These are phyloP conservation scores for Phalaenopsis equestris DNA, from an alignment of 106 monocot species.

Conservation along the genomic window DNA sequence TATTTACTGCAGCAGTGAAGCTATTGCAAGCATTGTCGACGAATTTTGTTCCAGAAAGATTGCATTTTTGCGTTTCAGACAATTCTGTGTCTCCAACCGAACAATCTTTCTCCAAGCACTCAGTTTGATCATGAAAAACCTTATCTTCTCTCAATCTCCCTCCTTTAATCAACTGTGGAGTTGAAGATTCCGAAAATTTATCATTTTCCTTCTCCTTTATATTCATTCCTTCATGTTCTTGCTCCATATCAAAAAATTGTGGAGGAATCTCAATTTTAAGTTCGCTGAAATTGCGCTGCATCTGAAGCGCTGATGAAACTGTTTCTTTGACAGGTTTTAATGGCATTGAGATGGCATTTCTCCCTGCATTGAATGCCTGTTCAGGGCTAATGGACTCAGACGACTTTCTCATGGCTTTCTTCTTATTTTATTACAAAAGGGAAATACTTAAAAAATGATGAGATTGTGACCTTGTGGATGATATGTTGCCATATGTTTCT, in stretches of 20 bases:
- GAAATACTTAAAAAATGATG: not conserved
- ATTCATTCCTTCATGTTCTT: not conserved
- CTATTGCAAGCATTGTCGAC: constrained; percentile 38
- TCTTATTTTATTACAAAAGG: not conserved
- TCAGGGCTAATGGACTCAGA: constrained; percentile 15
- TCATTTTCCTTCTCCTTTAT: constrained; percentile 9
- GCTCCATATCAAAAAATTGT: not conserved
- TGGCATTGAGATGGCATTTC: constrained; percentile 33
- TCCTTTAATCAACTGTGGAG: constrained; percentile 41
- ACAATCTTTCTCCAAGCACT: constrained; percentile 3
- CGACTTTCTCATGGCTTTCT: constrained; percentile 9
- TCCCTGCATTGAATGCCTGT: constrained; percentile 73
- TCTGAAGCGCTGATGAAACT: too few species aligned
- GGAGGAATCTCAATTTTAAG: constrained; percentile 13
- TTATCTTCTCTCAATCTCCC: constrained; percentile 4
- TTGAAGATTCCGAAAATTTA: constrained; percentile 45
- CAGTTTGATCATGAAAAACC: too few species aligned
- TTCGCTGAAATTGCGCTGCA: not conserved
- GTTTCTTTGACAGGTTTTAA: constrained; percentile 32
- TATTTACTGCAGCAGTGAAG: constrained; percentile 8
- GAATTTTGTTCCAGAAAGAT: constrained; percentile 30
- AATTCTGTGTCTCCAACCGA: constrained; percentile 10
- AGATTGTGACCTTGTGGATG: constrained; percentile 58
- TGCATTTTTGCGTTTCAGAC: constrained; percentile 2
- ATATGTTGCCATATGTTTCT: constrained; percentile 89